Conservation (phyloP, 768 basidiomycete species). For the Phylloporus rhodoxanthus region DNA sequence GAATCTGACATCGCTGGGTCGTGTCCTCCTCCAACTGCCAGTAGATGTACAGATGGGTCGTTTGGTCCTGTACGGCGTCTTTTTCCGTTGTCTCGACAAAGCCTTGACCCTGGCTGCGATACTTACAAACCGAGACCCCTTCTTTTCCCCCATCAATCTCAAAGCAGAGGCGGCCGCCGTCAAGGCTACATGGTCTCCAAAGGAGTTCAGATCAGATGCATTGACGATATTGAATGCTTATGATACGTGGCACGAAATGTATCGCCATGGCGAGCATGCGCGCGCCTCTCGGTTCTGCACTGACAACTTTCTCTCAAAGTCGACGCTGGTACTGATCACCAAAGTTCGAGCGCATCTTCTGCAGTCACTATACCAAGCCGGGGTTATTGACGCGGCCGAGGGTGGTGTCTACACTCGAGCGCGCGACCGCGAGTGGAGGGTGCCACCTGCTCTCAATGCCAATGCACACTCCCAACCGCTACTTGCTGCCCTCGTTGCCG, state of each 20-base stretch:
- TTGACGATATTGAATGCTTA: slow-evolving; percentile 76
- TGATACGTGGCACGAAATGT: slow-evolving; percentile 73
- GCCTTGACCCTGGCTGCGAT: slow-evolving; percentile 90
- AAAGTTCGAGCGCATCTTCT: slow-evolving; percentile 76
- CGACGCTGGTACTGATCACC: slow-evolving; percentile 75
- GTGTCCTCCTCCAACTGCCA: slow-evolving; percentile 82
- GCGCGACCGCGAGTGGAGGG: slow-evolving; percentile 33
- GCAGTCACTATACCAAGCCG: slow-evolving; percentile 69
- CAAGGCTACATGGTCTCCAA: slow-evolving; percentile 75
- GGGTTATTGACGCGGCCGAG: slow-evolving; percentile 76
- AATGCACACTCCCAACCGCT: slow-evolving; percentile 74
- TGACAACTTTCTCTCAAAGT: slow-evolving; percentile 85
- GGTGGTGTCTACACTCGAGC: slow-evolving; percentile 42
- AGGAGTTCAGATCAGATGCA: slow-evolving; percentile 78
- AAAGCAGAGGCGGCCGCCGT: slow-evolving; percentile 63
- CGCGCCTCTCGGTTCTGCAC: slow-evolving; percentile 69
- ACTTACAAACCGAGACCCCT: slow-evolving; percentile 84
- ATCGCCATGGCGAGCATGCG: slow-evolving; percentile 57
- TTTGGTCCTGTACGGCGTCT: slow-evolving; percentile 81
- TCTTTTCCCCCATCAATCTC: slow-evolving; percentile 74
- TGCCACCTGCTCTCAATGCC: slow-evolving; percentile 63
- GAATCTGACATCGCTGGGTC: slow-evolving; percentile 80
- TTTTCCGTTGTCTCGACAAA: slow-evolving; percentile 88
- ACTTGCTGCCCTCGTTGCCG: slow-evolving; percentile 75
- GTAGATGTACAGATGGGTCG: slow-evolving; percentile 89